A percentile compares a stretch with the other conserved stretches of the same genome.
These are phyloP conservation scores for Cokeromyces recurvatus DNA, from an alignment of 371 early-diverging fungal species.

Conservation along the genomic window DNA sequence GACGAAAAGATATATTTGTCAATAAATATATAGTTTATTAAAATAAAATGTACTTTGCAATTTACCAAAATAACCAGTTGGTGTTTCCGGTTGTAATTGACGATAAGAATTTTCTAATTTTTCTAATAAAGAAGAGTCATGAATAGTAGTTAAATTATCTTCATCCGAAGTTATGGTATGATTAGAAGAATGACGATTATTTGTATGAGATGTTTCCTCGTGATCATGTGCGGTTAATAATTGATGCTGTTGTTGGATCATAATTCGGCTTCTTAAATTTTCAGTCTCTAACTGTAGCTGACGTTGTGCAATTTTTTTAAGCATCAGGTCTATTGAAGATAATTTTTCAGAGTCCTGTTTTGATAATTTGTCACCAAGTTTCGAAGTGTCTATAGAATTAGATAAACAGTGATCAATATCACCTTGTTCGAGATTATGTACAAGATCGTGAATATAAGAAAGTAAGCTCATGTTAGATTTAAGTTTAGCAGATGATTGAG, in stretches of 20 bases:
- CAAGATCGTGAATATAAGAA: constrained; percentile 26
- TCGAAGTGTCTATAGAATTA: constrained; percentile 6
- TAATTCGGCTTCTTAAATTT: constrained; percentile 36
- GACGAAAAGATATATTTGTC: too few species aligned
- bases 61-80: constrained; percentile 26
- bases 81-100: constrained; percentile 3
- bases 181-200: background rate
- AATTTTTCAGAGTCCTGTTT: background rate
- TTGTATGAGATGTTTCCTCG: constrained; percentile 8
- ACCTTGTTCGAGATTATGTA: constrained; percentile 35
- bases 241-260: constrained; percentile 40
- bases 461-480: constrained; percentile 21
- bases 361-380: background rate
- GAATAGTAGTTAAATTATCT: constrained; percentile 28
- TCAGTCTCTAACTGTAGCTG: constrained; percentile 37
- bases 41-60: too few species aligned
- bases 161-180: constrained; percentile 20
- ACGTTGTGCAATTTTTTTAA: constrained; percentile 35
- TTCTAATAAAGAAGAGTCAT: constrained; percentile 31
- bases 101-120: constrained; percentile 27
- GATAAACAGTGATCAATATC: constrained; percentile 37
- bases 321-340: background rate
- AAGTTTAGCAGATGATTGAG: background rate
- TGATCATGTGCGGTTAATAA: constrained; percentile 21
- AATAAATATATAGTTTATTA: too few species aligned